Evolutionary conservation across 2,329 filamentous ascomycete genomes (phyloP), one percentile per base, ranked within the genome.

Genomic region (Calonectria leucothoes): DNA sequence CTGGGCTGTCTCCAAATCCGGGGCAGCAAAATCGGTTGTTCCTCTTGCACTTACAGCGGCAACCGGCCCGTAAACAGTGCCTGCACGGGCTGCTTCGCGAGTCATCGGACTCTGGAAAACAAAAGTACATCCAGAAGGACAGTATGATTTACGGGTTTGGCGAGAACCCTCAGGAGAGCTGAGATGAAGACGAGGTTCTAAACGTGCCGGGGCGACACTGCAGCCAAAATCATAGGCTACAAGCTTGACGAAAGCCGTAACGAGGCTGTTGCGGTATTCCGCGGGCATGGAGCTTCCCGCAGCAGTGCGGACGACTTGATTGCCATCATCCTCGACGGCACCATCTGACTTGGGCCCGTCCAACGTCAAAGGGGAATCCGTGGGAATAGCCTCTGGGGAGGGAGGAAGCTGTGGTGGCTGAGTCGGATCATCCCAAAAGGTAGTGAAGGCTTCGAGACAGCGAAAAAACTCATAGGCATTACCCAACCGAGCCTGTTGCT

Each of bases 381-480:
- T 45, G 11, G 73, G 74, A 39, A 75, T 71, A n/a, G 66, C 71
- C 71, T 84, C 83, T 6, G 84, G 82, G 3, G 83, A 83, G 1
- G 83, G 81, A 7, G 83, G 80, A 42, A 84, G 77, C 11, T 80
- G 73, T 4, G 76, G 72, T 7, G 82, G 74, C 35, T 81, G 81
- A 8, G 90, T 90, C 0, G 91, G 89, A 78, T 93, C 91, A 37
- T 92, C 89, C 91, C 91, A 93, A 78, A 88, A 93, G 0, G 85
- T 79, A 2, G 90, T 89, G 79, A 92, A 88, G 31, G 87, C 81
- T 77, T 93, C 91, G 25, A 93, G 85, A 76, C 91, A 89, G 66
- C 90, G 90, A 83, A 89, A 93, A 82, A 93, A 93, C 82, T 93
- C 91, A 77, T 92, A 93, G 6, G 90, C 88, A 76, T 92, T 92